A percentile compares a stretch with the other conserved stretches of the same genome.
These are phyloP conservation scores for Neoarthrinium moseri DNA, from an alignment of 2,329 filamentous ascomycete species.

Conservation along the genomic window DNA sequence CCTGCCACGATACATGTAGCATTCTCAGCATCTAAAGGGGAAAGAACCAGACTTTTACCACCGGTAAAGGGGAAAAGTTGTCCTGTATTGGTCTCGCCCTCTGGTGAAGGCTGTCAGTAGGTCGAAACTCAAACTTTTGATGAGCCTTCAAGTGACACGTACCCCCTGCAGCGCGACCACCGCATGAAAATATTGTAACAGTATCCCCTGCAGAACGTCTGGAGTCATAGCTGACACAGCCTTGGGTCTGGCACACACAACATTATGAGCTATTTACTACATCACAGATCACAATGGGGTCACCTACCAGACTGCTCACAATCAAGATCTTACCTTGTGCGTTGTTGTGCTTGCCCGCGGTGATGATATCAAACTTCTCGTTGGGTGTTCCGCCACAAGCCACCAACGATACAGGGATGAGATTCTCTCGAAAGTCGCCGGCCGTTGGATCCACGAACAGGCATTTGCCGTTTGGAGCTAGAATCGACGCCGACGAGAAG, in stretches of 20 bases:
- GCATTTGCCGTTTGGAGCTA: constrained; percentile 47
- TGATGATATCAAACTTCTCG: constrained; percentile 52
- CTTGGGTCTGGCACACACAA: constrained; percentile 34
- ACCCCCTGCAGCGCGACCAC: constrained; percentile 48
- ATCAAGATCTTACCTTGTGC: constrained; percentile 38
- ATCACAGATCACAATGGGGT: constrained; percentile 46
- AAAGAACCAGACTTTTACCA: constrained; percentile 39
- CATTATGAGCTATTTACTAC: constrained; percentile 22
- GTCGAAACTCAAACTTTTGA: not conserved
- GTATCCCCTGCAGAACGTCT: constrained; percentile 42
- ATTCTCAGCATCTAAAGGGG: constrained; percentile 42
- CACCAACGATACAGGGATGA: constrained; percentile 47
- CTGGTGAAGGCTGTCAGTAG: constrained; percentile 24
- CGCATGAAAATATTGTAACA: constrained; percentile 51
- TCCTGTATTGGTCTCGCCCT: constrained; percentile 42
- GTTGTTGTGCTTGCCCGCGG: constrained; percentile 48
- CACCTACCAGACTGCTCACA: constrained; percentile 42
- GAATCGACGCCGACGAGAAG: constrained; percentile 43
- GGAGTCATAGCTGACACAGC: constrained; percentile 50
- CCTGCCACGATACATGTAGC: constrained; percentile 42
- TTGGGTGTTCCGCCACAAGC: constrained; percentile 42
- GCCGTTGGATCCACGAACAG: constrained; percentile 51
- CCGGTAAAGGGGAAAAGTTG: constrained; percentile 50
- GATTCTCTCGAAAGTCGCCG: constrained; percentile 53
- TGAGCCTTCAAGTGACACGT: constrained; percentile 22